These are phyloP conservation scores for Punctularia strigosozonata DNA, from an alignment of 768 basidiomycete species.

Conservation along the genomic window DNA sequence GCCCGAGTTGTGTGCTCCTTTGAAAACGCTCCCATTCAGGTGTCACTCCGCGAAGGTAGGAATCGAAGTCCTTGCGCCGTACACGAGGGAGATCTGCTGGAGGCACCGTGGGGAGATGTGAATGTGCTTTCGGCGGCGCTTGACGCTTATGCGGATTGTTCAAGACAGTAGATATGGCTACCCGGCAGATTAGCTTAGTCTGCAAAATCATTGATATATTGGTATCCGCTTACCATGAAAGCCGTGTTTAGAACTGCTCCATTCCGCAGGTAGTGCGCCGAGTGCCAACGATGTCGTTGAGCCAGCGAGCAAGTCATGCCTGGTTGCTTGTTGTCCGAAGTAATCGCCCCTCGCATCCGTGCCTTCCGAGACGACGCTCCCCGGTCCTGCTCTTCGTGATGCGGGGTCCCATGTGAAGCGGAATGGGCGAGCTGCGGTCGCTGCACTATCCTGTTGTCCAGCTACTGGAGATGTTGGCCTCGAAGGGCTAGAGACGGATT, in stretches of 20 bases:
- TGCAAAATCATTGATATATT: neutral
- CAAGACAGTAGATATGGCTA: slow-evolving; percentile 89
- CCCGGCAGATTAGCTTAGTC: slow-evolving; percentile 6
- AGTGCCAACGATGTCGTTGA: slow-evolving; percentile 37
- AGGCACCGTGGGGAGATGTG: slow-evolving; percentile 57
- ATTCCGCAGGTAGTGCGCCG: slow-evolving; percentile 45
- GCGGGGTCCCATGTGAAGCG: slow-evolving; percentile 68
- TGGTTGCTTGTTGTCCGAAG: slow-evolving; percentile 21
- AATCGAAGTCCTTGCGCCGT: slow-evolving; percentile 71
- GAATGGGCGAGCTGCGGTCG: slow-evolving; percentile 44
- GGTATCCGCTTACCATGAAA: slow-evolving; percentile 57
- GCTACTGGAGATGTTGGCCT: slow-evolving; percentile 45
- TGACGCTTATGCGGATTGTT: slow-evolving; percentile 81
- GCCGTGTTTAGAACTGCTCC: slow-evolving; percentile 76
- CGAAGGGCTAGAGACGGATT: slow-evolving; percentile 39
- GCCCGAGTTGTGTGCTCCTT: slow-evolving; percentile 23
- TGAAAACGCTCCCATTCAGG: slow-evolving; percentile 75
- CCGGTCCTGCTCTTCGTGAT: slow-evolving; percentile 46
- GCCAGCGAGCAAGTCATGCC: slow-evolving; percentile 32
- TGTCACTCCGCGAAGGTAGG: slow-evolving; percentile 60
- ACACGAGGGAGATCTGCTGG: slow-evolving; percentile 74
- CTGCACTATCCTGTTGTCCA: slow-evolving; percentile 28
- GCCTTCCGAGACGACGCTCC: slow-evolving; percentile 58
- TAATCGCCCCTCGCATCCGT: slow-evolving; percentile 59
- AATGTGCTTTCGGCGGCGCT: slow-evolving; percentile 82